Conservation (phyloP, 352 stramenopile species). For the Phytophthora meadii region DNA sequence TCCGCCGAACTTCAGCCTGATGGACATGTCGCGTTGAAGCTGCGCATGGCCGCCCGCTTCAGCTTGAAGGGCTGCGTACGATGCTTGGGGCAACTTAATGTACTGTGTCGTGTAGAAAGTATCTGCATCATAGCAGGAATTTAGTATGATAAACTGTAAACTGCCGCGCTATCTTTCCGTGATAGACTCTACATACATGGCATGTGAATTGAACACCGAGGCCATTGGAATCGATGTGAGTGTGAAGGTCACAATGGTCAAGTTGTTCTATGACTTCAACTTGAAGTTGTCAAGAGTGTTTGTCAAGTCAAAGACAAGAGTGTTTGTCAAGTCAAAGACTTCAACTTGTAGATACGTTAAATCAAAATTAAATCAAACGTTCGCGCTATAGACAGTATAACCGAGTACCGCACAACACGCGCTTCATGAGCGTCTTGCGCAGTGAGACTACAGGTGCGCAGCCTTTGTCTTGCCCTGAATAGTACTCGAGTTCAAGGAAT, state of each 20-base stretch:
- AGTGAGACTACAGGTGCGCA: conserved; percentile 63
- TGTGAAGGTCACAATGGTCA: too few relatives aligned
- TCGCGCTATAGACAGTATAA: conserved; percentile 62
- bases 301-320: neutral
- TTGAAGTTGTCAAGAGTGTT: conserved; percentile 2
- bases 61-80: neutral
- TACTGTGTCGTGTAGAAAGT: too few relatives aligned
- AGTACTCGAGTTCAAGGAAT: conserved; percentile 79
- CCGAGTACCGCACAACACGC: conserved; percentile 71
- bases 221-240: too few relatives aligned
- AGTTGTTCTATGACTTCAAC: too few relatives aligned
- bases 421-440: conserved; percentile 64
- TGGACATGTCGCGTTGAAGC: conserved; percentile 27
- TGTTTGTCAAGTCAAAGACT: neutral
- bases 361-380: neutral
- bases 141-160: too few relatives aligned
- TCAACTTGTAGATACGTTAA: neutral
- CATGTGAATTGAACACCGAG: too few relatives aligned
- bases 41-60: conserved; percentile 1
- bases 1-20: neutral
- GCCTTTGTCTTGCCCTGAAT: conserved; percentile 67
- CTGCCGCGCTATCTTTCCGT: too few relatives aligned
- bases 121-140: too few relatives aligned
- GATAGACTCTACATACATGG: too few relatives aligned
- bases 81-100: too few relatives aligned